Evolutionary conservation across 2,329 filamentous ascomycete genomes (phyloP), one percentile per base, ranked within the genome.

Genomic region (Calonectria ilicicola): DNA sequence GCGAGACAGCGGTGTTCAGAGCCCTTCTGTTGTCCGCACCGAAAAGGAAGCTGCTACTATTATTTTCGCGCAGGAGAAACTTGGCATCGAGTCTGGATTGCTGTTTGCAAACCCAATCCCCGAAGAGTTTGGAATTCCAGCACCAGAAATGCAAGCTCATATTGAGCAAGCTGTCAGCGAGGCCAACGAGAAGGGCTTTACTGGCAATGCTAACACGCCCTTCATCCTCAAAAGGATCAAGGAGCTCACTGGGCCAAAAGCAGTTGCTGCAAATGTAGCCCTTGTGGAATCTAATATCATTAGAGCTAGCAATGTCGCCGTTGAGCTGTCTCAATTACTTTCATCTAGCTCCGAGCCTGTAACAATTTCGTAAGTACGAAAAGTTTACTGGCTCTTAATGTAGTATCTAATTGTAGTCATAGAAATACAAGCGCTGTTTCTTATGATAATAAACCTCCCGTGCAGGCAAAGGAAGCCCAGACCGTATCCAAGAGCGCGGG

Each of bases 31-130:
- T 1, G 90, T 98, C 49, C 85, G 91, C 66, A 89, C 93, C 76
- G 95, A 97, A 81, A 88, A 88, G 68, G 94, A 98, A 81, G 97
- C 97, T 40, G 97, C 97, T 0, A 92, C 93, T n/a, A 95, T 98
- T 69, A 94, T 98, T 70, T 88, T 94, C 77, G 94, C 95, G 0
- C 95, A 98, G 85, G 90, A 93, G 78, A 87, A 85, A 64, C 87
- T 98, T 17, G 89, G 89, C 6, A 89, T 98, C 38, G 89, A 92
- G 73, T 95, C 94, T 1, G 97, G 96, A 10, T 85, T 98, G 67
- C 87, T 96, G 70, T 96, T 99, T 80, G 96, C 96, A 69, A 98
- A 98, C 81, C 96, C 96, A 0, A 94, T 98, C 42, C 94, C 95
- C 0, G 86, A 90, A 66, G 87, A 94, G 71, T 86, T 89, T 78